A percentile compares a stretch with the other conserved stretches of the same genome.
Evolutionary conservation across 2,329 filamentous ascomycete genomes (phyloP).

Genomic region (Lachnellula occidentalis): DNA sequence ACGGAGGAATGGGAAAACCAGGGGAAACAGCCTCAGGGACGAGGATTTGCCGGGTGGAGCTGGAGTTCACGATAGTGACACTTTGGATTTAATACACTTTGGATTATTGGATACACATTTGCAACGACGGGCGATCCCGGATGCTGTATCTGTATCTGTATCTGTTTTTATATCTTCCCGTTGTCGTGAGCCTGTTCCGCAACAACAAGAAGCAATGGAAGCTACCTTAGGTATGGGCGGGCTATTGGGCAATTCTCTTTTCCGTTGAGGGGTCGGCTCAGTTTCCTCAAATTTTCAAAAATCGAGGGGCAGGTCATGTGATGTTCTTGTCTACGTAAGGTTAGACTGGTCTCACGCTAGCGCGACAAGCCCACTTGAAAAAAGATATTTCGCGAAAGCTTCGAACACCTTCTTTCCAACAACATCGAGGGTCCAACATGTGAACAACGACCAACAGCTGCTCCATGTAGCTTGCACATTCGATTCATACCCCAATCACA

Average conservation of each 20-base stretch:
- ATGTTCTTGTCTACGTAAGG: too few species aligned
- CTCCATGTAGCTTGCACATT: conserved; percentile 9
- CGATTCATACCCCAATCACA: background rate
- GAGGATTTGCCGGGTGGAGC: conserved; percentile 18
- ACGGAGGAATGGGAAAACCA: conserved; percentile 13
- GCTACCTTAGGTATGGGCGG: too few species aligned
- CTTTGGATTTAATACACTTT: background rate
- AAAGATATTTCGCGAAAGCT: conserved; percentile 33
- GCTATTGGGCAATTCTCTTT: too few species aligned
- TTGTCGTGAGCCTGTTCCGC: too few species aligned
- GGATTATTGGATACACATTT: too few species aligned
- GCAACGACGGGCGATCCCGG: conserved; percentile 12
- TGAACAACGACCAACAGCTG: conserved; percentile 17
- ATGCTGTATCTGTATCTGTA: background rate
- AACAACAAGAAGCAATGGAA: too few species aligned
- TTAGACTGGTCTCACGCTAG: background rate
- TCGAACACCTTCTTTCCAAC: conserved; percentile 6
- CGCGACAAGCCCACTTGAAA: conserved; percentile 41
- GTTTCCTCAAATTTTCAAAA: too few species aligned
- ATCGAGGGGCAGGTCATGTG: too few species aligned
- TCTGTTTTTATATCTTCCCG: background rate
- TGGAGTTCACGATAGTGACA: background rate
- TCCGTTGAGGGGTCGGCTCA: too few species aligned
- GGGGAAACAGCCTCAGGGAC: conserved; percentile 3
- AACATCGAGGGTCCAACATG: conserved; percentile 13